These are phyloP conservation scores for Thermoascus crustaceus DNA, from an alignment of 2,329 filamentous ascomycete genomes.

Conservation along the genomic window DNA sequence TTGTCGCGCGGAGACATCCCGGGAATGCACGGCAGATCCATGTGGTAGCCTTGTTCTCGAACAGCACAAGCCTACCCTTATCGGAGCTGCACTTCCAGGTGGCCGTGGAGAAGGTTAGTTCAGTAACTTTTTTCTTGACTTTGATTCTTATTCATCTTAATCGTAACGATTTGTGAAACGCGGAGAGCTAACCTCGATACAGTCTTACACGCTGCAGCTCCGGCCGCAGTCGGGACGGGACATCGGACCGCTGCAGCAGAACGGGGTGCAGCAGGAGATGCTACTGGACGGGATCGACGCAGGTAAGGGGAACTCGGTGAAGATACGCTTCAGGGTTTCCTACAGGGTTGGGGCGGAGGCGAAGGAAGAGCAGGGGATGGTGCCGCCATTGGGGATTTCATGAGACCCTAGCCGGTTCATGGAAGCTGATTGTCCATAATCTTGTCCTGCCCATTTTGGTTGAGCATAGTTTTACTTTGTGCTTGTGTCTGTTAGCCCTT, in stretches of 20 bases:
- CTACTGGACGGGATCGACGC: slow-evolving; percentile 65
- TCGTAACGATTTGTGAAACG: slow-evolving; percentile 2
- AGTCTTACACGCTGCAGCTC: slow-evolving; percentile 75
- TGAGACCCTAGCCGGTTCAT: no score
- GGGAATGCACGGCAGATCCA: slow-evolving; percentile 51
- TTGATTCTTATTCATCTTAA: slow-evolving; percentile 4
- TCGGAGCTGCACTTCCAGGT: slow-evolving; percentile 81
- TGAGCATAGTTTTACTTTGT: slow-evolving; percentile 3
- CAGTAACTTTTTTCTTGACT: neutral
- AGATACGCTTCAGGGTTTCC: slow-evolving; percentile 79
- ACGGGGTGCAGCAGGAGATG: slow-evolving; percentile 75
- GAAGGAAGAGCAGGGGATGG: slow-evolving; percentile 76
- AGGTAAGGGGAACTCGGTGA: slow-evolving; percentile 68
- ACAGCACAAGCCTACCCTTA: slow-evolving; percentile 62
- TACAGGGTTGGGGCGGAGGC: slow-evolving; percentile 59
- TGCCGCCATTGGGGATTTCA: slow-evolving; percentile 67
- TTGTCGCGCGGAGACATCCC: slow-evolving; percentile 56
- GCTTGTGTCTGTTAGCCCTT: neutral
- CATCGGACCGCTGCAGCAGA: slow-evolving; percentile 61
- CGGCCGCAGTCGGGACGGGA: slow-evolving; percentile 76
- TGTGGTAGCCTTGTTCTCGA: slow-evolving; percentile 75
- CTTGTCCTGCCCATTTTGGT: neutral
- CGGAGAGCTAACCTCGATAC: slow-evolving; percentile 6
- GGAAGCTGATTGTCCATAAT: neutral
- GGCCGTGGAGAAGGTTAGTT: slow-evolving; percentile 78